These are phyloP conservation scores for Tetrahymena borealis DNA, from an alignment of 73 alveolate species.

Conservation along the genomic window DNA sequence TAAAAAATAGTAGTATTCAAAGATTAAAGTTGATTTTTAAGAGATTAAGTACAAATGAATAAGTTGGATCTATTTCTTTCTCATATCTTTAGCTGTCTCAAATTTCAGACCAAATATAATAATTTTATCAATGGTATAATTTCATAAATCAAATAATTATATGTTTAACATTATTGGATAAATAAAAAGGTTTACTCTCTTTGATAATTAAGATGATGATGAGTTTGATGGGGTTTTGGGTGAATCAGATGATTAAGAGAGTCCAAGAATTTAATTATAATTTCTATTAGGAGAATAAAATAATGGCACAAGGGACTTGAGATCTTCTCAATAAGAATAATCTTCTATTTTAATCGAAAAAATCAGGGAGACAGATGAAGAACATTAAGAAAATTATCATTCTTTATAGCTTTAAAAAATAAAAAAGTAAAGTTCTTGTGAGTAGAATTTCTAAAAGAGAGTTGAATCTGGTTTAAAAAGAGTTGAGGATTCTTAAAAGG, in stretches of 20 bases:
- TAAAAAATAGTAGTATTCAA: background rate
- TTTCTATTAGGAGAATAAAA: background rate
- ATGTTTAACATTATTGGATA: too few relatives aligned
- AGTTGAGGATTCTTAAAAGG: background rate
- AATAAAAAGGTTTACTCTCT: background rate
- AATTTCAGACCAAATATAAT: background rate
- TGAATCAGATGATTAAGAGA: background rate
- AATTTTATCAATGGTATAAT: background rate
- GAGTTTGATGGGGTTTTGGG: background rate
- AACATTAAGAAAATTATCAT: background rate
- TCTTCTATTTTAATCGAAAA: background rate
- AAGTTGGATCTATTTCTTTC: background rate
- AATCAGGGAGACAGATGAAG: background rate
- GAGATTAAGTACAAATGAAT: background rate
- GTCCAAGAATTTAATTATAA: background rate
- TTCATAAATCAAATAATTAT: too few relatives aligned
- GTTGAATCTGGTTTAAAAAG: background rate
- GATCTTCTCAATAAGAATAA: background rate
- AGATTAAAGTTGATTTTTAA: background rate
- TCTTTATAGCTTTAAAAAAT: background rate
- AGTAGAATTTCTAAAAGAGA: background rate
- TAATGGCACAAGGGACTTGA: background rate
- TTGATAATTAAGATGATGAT: background rate
- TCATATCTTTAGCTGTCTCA: background rate
- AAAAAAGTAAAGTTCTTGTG: background rate